Base-by-base conservation (phyloP, 768 basidiomycete species). In the Termitomyces sp. region DNA sequence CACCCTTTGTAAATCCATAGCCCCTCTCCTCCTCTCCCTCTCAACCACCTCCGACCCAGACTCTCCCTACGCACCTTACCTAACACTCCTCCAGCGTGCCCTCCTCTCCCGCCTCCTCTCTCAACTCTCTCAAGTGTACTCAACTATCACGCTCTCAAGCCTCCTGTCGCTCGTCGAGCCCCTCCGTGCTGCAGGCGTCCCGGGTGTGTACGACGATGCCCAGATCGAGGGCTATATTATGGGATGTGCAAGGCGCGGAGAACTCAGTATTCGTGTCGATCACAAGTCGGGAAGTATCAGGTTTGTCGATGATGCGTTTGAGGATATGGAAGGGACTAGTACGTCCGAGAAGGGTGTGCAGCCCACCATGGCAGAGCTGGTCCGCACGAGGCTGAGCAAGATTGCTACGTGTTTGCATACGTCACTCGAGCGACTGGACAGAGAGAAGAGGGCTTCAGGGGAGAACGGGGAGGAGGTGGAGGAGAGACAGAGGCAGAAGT, bases 41-140 rank as follows among this genome's bases (percentile, higher is more conserved):
- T 71, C 76, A 14, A 67, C 73, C 12, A 20, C 61, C 16, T 54
- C 62, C 22, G 62, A 49, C 20, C 55, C 58, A 5, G 82, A 85
- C 45, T 71, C 80, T 10, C 78, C 84, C 1, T 95, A 91, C 65
- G 78, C 88, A 0, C 85, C 88, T 1, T 98, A 97, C 73, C 83
- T 95, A 22, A 82, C 88, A n/a, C 89, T 95, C 57, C 84, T 98
- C 59, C 88, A 92, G 64, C 91, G 90, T 56, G 95, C 96, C 44
- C 82, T 97, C 18, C 87, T 98, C 61, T 93, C 94, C 4, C 89
- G 94, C 32, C 82, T 98, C 6, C 85, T 98, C 64, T 86, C 87
- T 27, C 93, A 96, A 69, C 87, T 99, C 37, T 88, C 93, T 1
- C 90, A 97, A 71, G 89, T 98, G 14, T 99, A 98, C 74, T 89